Evolutionary conservation across 306 rosid genomes (phyloP), one percentile per base, ranked within the genome.

Genomic region (Malus orientalis): DNA sequence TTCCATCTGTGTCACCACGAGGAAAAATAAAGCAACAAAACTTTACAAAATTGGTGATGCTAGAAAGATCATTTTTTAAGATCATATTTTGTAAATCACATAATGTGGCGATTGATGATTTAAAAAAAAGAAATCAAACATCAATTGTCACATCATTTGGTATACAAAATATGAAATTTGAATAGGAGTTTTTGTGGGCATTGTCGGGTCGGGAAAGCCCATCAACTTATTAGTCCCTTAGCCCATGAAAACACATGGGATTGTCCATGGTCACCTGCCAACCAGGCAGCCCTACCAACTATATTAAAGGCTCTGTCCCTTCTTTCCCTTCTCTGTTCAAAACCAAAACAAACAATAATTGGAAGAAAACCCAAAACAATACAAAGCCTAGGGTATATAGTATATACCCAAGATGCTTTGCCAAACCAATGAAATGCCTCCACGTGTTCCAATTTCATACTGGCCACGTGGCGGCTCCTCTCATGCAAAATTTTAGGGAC

Each of bases 221-320:
- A 63, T 29, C 32, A 29, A 19, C 20, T 51, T 51, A 16, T 51
- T 51, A 16, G 42, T 19, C 6, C 66, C 8, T 30, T 25, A 61
- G 19, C 66, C 67, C 57, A 55, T 76, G 77, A 84, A 80, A 76
- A 88, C 90, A 82, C 87, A 84, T 86, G 90, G 86, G 36, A 3
- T 74, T 82, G 84, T 61, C 76, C 87, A 82, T 77, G 93, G 85
- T 72, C 78, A 63, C 89, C 96, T 85, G 91, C 88, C 90, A 84
- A 85, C 85, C 87, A 81, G 80, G 87, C 96, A 90, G 75, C 83
- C 71, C 82, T 15, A 76, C 74, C 82, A 67, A 67, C 75, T 23
- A 76, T 80, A 77, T 80, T 86, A 62, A 79, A 83, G 59, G 42
- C 78, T 1, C 68, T 88, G 89, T 87, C 89, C 16, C 88, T 78